These are phyloP conservation scores for Dryas alaskensis DNA, from an alignment of 306 rosid species.

Conservation along the genomic window DNA sequence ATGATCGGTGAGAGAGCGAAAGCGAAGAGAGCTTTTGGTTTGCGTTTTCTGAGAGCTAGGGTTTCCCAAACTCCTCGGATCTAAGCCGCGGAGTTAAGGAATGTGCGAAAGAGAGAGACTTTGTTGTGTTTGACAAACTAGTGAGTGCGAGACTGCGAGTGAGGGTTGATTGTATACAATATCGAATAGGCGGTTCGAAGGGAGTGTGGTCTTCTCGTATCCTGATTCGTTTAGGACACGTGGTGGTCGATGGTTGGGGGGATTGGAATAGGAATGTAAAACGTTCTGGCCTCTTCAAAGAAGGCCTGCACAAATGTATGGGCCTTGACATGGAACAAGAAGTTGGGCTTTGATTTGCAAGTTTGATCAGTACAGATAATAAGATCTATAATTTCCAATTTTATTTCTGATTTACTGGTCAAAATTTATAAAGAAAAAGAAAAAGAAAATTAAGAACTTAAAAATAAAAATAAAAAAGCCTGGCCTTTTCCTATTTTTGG, in stretches of 20 bases:
- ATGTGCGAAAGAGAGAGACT: constrained; percentile 20
- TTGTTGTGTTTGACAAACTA: neutral
- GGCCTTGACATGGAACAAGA: too few species aligned
- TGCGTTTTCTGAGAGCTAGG: constrained; percentile 28
- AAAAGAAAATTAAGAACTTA: too few species aligned
- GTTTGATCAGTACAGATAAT: too few species aligned
- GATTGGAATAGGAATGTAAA: neutral
- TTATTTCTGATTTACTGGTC: too few species aligned
- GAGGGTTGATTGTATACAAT: neutral
- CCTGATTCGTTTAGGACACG: neutral
- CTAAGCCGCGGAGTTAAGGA: constrained; percentile 65
- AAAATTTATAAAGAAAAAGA: too few species aligned
- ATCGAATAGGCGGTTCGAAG: neutral
- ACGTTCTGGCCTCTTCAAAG: too few species aligned
- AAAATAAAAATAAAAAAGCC: too few species aligned
- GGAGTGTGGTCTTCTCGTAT: neutral
- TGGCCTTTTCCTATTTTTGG: too few species aligned
- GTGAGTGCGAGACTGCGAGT: neutral
- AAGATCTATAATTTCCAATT: too few species aligned
- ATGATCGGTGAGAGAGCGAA: neutral
- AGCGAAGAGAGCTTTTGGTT: constrained; percentile 3
- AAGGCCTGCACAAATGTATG: too few species aligned
- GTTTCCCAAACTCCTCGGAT: constrained; percentile 78
- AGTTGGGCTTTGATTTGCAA: too few species aligned
- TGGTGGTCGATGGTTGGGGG: neutral